Evolutionary conservation across 2,329 filamentous ascomycete genomes (phyloP).

Genomic region (Sporothrix brunneoviolacea): DNA sequence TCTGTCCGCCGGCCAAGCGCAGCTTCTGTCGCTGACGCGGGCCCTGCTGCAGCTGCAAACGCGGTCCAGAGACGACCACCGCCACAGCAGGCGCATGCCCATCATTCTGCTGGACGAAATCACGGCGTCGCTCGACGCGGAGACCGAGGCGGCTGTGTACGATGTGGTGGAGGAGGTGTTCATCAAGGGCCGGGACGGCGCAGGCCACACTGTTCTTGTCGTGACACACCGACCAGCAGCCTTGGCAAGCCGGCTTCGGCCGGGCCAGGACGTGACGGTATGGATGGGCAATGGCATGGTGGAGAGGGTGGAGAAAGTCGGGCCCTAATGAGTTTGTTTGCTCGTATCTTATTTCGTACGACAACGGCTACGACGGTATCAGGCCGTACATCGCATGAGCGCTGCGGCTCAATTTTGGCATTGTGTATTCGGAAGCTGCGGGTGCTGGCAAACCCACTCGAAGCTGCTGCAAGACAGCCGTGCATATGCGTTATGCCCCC

Average conservation of each 20-base stretch:
- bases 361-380: no score
- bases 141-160: slow-evolving; percentile 13
- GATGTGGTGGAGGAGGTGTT: slow-evolving; percentile 13
- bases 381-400: no score
- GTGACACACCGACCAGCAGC: slow-evolving; percentile 15
- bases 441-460: no score
- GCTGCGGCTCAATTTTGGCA: no score
- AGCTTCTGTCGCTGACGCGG: slow-evolving; percentile 15
- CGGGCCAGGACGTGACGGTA: slow-evolving; percentile 7
- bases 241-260: slow-evolving; percentile 2
- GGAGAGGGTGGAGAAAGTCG: slow-evolving; percentile 3
- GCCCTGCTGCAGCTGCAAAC: slow-evolving; percentile 12
- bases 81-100: neutral
- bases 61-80: neutral
- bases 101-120: slow-evolving; percentile 17
- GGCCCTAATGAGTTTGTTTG: neutral
- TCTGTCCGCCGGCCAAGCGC: slow-evolving; percentile 15
- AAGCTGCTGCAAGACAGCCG: no score
- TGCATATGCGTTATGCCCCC: no score
- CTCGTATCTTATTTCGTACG: no score
- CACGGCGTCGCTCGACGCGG: slow-evolving; percentile 15
- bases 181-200: neutral
- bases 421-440: no score
- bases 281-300: slow-evolving; percentile 9
- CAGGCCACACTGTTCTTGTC: slow-evolving; percentile 14